Evolutionary conservation across 1,284 basidiomycete species (phyloP), one percentile per base, ranked within the genome.

Genomic region (Irpex rosettiformis): DNA sequence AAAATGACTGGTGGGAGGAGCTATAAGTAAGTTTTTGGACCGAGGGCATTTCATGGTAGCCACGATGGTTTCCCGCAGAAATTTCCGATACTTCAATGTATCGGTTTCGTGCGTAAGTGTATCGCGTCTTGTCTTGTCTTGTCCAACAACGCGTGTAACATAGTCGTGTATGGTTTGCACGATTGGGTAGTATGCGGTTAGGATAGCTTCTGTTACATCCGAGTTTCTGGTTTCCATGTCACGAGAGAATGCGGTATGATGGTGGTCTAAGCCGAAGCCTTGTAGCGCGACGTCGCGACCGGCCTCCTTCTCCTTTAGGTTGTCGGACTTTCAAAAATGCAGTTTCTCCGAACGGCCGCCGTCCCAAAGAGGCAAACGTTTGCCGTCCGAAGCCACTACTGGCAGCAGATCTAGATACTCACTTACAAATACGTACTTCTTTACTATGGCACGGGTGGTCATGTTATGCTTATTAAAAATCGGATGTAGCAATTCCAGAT

Each of bases 1-100:
- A 77, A 89, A 84, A 58, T 77, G 74, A 40, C 76, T 73, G 71
- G 80, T 75, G 0, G 80, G 77, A 2, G 75, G 66, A 8, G 68
- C 48, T 25, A 51, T 51, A 11, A 27, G 48, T 27, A 51, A 18
- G 10, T 51, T 27, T 13, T 25, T 25, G 11, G n/a, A n/a, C n/a
- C n/a, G n/a, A n/a, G n/a, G n/a, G n/a, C 22, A 51, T 24, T 24
- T 29, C 6, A 7, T 24, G 11, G 56, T 71, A 58, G 78, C 57
- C 3, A 55, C 79, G 25, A 88, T 76, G 60, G 82, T 73, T 1
- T 71, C 73, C 24, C 71, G 69, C 18, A 88, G 56, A 1, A 89
- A 67, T 5, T 71, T 62, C 3, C 29, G 59, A 63, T 80, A 86
- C 3, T 60, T 40, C 22, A 64, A 37, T 1, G 73, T 58, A 57